A percentile compares a stretch with the other conserved stretches of the same genome.
These are phyloP conservation scores for Suillus brevipes DNA, from an alignment of 768 basidiomycete genomes.

Conservation along the genomic window DNA sequence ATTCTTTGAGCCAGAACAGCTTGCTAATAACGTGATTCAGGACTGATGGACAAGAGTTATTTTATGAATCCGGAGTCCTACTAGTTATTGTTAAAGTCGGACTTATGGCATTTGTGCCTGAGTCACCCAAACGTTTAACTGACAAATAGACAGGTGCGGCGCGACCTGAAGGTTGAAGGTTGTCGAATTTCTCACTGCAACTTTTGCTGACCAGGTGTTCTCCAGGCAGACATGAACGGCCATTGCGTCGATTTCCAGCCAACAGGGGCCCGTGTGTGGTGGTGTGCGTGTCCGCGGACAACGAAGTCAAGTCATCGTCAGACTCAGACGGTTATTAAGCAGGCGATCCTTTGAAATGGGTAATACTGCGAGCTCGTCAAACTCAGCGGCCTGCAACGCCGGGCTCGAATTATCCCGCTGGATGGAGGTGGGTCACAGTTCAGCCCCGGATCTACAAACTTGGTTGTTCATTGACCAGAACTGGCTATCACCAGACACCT, in stretches of 20 bases:
- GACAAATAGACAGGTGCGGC: not conserved
- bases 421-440: conserved; percentile 3
- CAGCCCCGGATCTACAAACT: conserved; percentile 1
- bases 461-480: not conserved
- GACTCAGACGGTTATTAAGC: not conserved
- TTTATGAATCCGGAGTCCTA: not conserved
- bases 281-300: not conserved
- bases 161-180: no score
- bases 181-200: not conserved
- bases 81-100: not conserved
- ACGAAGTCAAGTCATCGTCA: not conserved
- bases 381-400: not conserved
- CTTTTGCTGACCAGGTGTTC: not conserved
- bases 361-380: not conserved
- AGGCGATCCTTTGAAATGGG: not conserved
- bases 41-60: not conserved
- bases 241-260: not conserved
- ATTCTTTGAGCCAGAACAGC: not conserved
- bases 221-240: not conserved
- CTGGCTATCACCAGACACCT: not conserved
- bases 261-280: not conserved
- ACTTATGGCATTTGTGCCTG: not conserved
- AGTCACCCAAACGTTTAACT: not conserved
- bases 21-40: not conserved
- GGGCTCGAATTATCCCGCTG: not conserved